These are phyloP conservation scores for Ophiognomonia clavigignenti-juglandacearum DNA, from an alignment of 2,329 filamentous ascomycete species.

Conservation along the genomic window DNA sequence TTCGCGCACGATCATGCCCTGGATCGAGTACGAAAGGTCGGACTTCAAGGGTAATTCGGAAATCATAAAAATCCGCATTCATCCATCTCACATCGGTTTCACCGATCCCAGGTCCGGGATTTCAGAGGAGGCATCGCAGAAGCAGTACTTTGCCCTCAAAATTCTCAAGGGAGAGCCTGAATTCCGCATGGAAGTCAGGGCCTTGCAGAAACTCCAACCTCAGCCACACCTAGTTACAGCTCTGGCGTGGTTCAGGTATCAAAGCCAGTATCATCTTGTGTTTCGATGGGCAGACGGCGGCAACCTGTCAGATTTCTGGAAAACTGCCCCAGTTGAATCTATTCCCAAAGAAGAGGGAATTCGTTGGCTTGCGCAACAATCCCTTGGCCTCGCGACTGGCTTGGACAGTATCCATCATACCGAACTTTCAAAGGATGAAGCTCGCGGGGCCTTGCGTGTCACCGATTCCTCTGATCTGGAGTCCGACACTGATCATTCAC, in stretches of 20 bases:
- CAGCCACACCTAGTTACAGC: background rate
- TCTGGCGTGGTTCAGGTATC: background rate
- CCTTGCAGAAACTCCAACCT: background rate
- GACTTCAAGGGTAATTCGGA: too few species aligned
- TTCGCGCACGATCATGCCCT: too few species aligned
- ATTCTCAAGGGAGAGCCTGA: too few species aligned
- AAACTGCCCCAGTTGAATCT: too few species aligned
- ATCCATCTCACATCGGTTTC: too few species aligned
- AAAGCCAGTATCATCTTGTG: background rate
- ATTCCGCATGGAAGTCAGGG: background rate
- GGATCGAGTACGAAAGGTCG: too few species aligned
- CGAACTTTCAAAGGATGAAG: background rate
- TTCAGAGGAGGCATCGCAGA: too few species aligned
- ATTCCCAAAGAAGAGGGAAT: background rate
- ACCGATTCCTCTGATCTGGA: too few species aligned
- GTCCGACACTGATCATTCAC: too few species aligned
- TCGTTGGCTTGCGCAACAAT: background rate
- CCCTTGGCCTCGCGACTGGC: background rate
- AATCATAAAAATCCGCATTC: too few species aligned
- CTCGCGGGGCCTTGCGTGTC: background rate
- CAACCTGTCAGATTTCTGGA: background rate
- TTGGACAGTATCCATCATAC: background rate
- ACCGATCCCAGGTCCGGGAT: too few species aligned
- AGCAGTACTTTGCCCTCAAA: too few species aligned
- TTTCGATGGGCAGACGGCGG: background rate